phyloP scores from a whole-genome alignment of 2,329 filamentous ascomycete species.

The Colletotrichum salicis region DNA sequence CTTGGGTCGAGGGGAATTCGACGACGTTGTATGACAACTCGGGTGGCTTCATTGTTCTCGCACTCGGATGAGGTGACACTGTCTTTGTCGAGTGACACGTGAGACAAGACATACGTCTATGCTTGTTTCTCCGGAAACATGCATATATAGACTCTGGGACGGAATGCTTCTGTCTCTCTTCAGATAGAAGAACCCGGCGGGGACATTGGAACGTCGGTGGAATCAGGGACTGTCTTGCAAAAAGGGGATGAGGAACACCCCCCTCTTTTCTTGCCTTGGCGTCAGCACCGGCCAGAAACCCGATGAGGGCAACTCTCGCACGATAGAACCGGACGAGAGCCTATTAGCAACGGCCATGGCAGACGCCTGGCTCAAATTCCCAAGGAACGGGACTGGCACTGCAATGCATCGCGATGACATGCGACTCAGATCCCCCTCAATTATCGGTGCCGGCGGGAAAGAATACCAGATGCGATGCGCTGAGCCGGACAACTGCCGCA shows the following conservation, averaged over 20 bases:
- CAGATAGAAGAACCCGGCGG: not conserved
- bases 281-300: not conserved
- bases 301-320: slow-evolving; percentile 12
- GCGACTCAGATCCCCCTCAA: slow-evolving; percentile 8
- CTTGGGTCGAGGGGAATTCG: not conserved
- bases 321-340: not conserved
- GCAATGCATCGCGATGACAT: slow-evolving; percentile 18
- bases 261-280: not conserved
- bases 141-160: not conserved
- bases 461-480: slow-evolving; percentile 4
- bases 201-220: not conserved
- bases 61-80: slow-evolving; percentile 2
- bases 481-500: slow-evolving; percentile 31
- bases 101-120: slow-evolving; percentile 11
- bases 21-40: not conserved
- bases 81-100: slow-evolving; percentile 1
- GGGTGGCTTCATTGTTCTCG: slow-evolving; percentile 6
- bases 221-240: not conserved
- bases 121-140: slow-evolving; percentile 4
- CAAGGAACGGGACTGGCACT: not conserved
- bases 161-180: slow-evolving; percentile 12
- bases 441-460: slow-evolving; percentile 6
- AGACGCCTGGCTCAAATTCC: slow-evolving; percentile 12
- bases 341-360: slow-evolving; percentile 7
- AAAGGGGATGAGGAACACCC: not conserved